Base-by-base conservation (phyloP, 176 grass and related monocot genomes). In the Phoenix dactylifera region DNA sequence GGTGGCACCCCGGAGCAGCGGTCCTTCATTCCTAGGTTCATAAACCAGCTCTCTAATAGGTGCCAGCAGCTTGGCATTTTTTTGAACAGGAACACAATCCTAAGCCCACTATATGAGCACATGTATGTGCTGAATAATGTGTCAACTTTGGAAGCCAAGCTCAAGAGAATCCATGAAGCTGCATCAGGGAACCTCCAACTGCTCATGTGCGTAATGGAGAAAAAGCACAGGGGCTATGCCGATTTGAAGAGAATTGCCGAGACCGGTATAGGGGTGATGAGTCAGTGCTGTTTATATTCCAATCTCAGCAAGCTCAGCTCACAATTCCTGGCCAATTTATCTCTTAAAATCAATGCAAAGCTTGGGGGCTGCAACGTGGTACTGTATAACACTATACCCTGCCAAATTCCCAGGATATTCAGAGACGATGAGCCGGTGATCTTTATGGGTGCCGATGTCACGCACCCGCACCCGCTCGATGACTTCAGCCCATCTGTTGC, bases 391-490 rank as follows among this genome's bases (percentile, higher is more conserved):
- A 87, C 78, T 58, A 74, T 95, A 59, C 77, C 91, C n/a, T 76
- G 57, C 60, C 91, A 95, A 72, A 76, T 90, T 62, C 91, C 86
- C 20, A 72, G 86, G 48, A 75, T 90, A 24, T 87, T 95, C 72
- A 81, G 64, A 0, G 77, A 84, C 0, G 69, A 85, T 22, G 83
- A 95, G 28, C 86, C 83, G 3, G 86, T 81, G 67, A 95, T 95
- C 71, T 95, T 95, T 60, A 90, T 95, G 86, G 91, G 91, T 26
- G 91, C 91, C 3, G 91, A 95, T 72, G 91, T 95, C 50, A 90
- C 86, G 1, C 91, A 95, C 80, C 91, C 91, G 3, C 91, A 95
- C 67, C 91, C 91, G 6, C 84, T 95, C 4, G 91, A 95, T 54
- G 91, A 95, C 67, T 62, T 65, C 4, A 95, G 91, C 52, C 91